Conservation (phyloP, 2,329 filamentous ascomycete genomes). For the Tolypocladium inflatum region DNA sequence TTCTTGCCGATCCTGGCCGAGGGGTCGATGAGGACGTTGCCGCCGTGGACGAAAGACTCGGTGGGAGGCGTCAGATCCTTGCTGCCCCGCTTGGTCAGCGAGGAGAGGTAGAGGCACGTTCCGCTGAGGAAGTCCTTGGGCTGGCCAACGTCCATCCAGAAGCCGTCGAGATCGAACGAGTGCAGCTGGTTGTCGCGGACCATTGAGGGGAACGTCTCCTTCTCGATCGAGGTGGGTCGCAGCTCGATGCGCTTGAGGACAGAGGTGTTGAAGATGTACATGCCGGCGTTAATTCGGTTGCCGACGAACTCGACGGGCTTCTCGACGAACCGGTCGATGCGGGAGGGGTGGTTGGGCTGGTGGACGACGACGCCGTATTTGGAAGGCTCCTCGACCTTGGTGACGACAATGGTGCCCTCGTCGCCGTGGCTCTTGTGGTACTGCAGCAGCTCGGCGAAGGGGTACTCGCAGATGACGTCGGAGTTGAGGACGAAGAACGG, state of each 20-base stretch:
- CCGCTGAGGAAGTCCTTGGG: constrained; percentile 97
- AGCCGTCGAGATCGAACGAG: constrained; percentile 92
- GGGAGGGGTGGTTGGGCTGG: constrained; percentile 81
- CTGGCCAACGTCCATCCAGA: constrained; percentile 99
- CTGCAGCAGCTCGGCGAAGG: constrained; percentile 77
- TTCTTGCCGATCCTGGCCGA: constrained; percentile 95
- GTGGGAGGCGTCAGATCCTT: constrained; percentile 67
- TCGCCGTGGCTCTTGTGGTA: constrained; percentile 92
- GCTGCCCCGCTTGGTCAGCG: constrained; percentile 79
- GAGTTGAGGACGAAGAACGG: constrained; percentile 99
- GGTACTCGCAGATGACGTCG: constrained; percentile 96
- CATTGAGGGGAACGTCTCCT: constrained; percentile 96
- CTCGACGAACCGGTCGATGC: constrained; percentile 98
- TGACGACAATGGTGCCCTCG: constrained; percentile 96
- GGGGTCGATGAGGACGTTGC: constrained; percentile 92
- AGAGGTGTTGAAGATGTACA: constrained; percentile 94
- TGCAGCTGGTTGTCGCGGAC: constrained; percentile 83
- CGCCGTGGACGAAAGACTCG: constrained; percentile 78
- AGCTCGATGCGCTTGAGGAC: constrained; percentile 89
- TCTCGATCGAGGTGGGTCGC: constrained; percentile 93
- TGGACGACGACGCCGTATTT: constrained; percentile 99
- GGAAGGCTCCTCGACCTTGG: constrained; percentile 96
- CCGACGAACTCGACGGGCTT: constrained; percentile 98
- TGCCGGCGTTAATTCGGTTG: constrained; percentile 96
- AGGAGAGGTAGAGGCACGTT: constrained; percentile 92